phyloP scores from a whole-genome alignment of 2,329 filamentous ascomycete genomes.

The Fusarium xylarioides region DNA sequence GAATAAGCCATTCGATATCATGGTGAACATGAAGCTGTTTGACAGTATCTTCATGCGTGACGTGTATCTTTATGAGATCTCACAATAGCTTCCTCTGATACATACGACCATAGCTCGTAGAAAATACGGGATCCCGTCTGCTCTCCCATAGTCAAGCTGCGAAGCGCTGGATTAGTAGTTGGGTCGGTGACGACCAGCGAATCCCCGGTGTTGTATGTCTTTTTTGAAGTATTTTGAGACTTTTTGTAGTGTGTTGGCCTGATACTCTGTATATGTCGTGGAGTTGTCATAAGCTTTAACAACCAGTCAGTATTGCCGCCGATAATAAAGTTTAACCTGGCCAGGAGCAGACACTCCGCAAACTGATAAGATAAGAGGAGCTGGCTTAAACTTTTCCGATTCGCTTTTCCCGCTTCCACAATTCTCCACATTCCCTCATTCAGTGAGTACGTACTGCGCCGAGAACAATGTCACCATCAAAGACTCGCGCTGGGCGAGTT shows the following conservation, averaged over 20 bases:
- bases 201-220: constrained; percentile 7
- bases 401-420: neutral
- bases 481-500: neutral
- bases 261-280: too few relatives aligned
- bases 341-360: neutral
- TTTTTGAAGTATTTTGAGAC: neutral
- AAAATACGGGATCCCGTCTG: neutral
- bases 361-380: neutral
- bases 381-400: neutral
- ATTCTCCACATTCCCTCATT: neutral
- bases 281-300: too few relatives aligned
- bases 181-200: constrained; percentile 3
- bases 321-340: neutral
- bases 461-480: neutral
- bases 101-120: constrained; percentile 5
- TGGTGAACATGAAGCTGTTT: too few relatives aligned
- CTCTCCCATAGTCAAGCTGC: constrained; percentile 2
- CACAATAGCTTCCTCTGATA: too few relatives aligned
- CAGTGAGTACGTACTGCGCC: neutral
- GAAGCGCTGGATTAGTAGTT: neutral
- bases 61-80: too few relatives aligned
- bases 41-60: too few relatives aligned
- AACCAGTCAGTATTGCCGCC: too few relatives aligned
- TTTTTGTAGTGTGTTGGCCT: neutral
- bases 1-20: fast-evolving